Conservation (phyloP, 2,329 filamentous ascomycete genomes). For the Fusarium metavorans region DNA sequence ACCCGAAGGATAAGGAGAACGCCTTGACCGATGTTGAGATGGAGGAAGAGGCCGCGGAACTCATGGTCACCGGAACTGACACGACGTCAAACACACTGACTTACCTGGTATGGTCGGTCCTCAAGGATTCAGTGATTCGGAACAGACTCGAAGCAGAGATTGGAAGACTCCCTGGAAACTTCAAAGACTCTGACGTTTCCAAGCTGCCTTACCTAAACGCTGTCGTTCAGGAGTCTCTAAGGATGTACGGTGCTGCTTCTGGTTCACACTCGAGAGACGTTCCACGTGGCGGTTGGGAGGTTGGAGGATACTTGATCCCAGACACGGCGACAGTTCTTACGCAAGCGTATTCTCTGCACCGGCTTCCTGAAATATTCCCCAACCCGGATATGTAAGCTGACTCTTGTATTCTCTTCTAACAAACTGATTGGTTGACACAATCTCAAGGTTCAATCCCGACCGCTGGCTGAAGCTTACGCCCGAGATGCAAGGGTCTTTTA, state of each 20-base stretch:
- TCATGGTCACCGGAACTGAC: constrained; percentile 3
- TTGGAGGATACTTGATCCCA: constrained; percentile 5
- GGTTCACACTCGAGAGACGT: constrained; percentile 8
- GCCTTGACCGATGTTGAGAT: background rate
- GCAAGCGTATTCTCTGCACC: constrained; percentile 3
- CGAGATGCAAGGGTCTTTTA: background rate
- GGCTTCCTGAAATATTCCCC: background rate
- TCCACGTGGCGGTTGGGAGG: background rate
- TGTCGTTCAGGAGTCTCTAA: background rate
- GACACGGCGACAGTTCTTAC: background rate
- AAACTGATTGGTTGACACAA: background rate
- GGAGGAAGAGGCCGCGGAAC: background rate
- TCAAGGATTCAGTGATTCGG: background rate
- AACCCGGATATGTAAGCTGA: background rate
- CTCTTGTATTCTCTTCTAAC: background rate
- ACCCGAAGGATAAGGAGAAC: background rate
- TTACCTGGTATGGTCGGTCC: constrained; percentile 1
- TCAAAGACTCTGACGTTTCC: background rate
- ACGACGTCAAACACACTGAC: constrained; percentile 6
- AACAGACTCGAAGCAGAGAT: background rate
- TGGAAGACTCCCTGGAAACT: background rate
- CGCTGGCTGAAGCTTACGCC: background rate
- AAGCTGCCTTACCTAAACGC: background rate
- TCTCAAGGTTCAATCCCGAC: background rate
- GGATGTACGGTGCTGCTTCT: constrained; percentile 15